phyloP scores from a whole-genome alignment of 1,284 basidiomycete species.

The Marasmius oreades region DNA sequence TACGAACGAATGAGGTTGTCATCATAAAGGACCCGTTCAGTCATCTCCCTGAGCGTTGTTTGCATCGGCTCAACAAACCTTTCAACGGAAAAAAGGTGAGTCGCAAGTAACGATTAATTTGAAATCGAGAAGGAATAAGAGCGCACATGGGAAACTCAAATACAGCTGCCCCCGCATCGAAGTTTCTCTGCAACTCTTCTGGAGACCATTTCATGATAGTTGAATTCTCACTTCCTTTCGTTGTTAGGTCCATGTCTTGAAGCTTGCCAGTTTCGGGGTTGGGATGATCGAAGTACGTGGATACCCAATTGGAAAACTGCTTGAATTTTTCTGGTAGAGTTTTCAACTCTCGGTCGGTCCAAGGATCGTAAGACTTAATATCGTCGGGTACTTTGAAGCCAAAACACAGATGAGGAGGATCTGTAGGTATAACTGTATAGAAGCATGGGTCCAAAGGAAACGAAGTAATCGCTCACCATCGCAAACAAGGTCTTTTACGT shows the following conservation, averaged over 20 bases:
- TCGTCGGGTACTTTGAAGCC: constrained; percentile 20
- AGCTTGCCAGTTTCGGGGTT: not conserved
- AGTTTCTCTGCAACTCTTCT: not conserved
- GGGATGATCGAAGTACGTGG: constrained; percentile 15
- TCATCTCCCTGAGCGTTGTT: not conserved
- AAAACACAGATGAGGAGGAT: constrained; percentile 26
- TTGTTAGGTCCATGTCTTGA: not conserved
- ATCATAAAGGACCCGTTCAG: constrained; percentile 7
- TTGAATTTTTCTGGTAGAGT: constrained; percentile 5
- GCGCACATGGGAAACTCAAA: not conserved
- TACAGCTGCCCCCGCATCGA: not conserved
- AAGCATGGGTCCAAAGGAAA: too few relatives aligned
- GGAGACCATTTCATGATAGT: not conserved
- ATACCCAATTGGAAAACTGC: constrained; percentile 13
- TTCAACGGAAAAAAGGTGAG: not conserved
- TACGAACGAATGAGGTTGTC: not conserved
- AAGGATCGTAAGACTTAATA: constrained; percentile 17
- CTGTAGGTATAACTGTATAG: constrained; percentile 14
- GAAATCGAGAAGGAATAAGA: too few relatives aligned
- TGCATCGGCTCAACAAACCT: constrained; percentile 6
- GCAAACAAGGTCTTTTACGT: constrained; percentile 26
- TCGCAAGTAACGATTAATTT: not conserved
- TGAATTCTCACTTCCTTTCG: not conserved
- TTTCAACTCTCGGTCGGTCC: constrained; percentile 15
- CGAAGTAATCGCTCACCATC: constrained; percentile 30